Evolutionary conservation across 2,329 filamentous ascomycete species (phyloP), one percentile per base, ranked within the genome.

Genomic region (Epichloe hybrida): DNA sequence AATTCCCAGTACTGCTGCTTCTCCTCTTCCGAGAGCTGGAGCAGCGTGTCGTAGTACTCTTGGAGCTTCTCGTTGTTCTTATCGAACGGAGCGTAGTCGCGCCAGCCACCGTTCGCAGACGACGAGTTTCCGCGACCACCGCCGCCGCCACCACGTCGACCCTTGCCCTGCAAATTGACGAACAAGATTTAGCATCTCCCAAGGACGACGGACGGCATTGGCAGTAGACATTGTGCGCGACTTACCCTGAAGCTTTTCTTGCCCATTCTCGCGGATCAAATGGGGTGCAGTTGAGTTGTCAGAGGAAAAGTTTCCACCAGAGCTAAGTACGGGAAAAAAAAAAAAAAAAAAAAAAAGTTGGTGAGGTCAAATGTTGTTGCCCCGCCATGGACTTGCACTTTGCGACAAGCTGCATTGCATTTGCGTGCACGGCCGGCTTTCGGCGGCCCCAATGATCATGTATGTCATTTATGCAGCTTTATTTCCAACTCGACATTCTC

Each of bases 61-160:
- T 97, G 85, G 56, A 95, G 84, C 60, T 84, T 83, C 63, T 86
- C 84, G 69, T 98, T 95, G 60, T 82, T 72, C 72, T 90, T 93
- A 59, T 75, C 69, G 50, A 95, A 62, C 46, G 60, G 57, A 48
- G 65, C 59, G 52, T 68, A 69, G 57, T 69, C 65, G 53, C 61
- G 64, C 62, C 62, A 69, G 23, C 53, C 57, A 42, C 60, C 58
- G 39, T 55, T 52, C 38, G 50, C 46, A 15, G 44, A 53, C 37
- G 52, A 48, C 4, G 56, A 54, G 41, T 57, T 53, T 41, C 59
- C 54, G 20, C 59, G 58, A 42, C 63, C 61, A 34, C 64, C 59
- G 55, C 65, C 62, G 21, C 66, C 63, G 46, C 65, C 64, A 40
- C 66, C 66, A 13, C 66, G 64, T 56, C 66, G 60, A 45, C 60